Base-by-base conservation (phyloP, 2,329 filamentous ascomycete species). In the Teratosphaeria epicoccoides region DNA sequence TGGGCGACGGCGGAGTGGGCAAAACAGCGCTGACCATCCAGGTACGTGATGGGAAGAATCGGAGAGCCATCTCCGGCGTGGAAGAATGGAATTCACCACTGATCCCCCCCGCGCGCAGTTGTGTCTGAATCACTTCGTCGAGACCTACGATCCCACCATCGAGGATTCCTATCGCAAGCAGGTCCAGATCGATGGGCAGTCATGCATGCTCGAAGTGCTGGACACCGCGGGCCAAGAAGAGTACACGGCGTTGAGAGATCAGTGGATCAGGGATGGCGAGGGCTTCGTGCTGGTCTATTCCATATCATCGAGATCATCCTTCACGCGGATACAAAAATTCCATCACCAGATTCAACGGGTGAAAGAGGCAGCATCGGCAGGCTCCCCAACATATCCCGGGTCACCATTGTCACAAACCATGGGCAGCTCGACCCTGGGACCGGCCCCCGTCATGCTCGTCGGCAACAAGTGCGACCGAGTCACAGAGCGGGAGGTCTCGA, bases 11-110 rank as follows among this genome's bases (percentile, higher is more conserved):
- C 79, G 93, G 93, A 72, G 93, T 98, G 60, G 93, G 93, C 76
- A 98, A 98, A 79, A 97, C 91, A 57, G 97, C 93, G 76, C 81
- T 98, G 78, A 97, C 93, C 54, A 97, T 98, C 68, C 93, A 97
- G 59, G 64, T 66, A 52, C 40, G 56, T 46, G 14, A 48, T n/a
- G 9, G 9, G 44, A 26, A 9, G 23, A 24, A 12, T 10, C 26
- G n/a, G 14, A 37, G 12, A n/a, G 47, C 33, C 43, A 48, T n/a
- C 24, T 29, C 9, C n/a, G n/a, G n/a, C n/a, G n/a, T n/a, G n/a
- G n/a, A n/a, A n/a, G 46, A 48, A 12, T 23, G 24, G 17, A 28
- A 6, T n/a, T 26, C n/a, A 17, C 26, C 9, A 46, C 50, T 48
- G 20, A 53, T 59, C n/a, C 33, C 28, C n/a, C n/a, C n/a, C n/a